phyloP scores from a whole-genome alignment of 345 rosid species.

The Moricandia moricandioides region DNA sequence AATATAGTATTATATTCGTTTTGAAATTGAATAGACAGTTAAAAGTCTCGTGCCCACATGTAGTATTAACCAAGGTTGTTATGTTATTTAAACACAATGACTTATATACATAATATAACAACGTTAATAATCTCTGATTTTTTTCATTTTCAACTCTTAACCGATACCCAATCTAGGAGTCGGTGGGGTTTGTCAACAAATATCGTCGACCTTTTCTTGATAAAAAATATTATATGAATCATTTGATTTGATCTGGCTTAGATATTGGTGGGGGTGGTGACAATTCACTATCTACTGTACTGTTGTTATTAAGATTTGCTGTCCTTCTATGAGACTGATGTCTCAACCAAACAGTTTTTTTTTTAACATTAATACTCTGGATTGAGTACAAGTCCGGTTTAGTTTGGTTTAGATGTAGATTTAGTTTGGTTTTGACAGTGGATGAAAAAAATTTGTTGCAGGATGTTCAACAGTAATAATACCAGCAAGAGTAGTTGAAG shows the following conservation, averaged over 20 bases:
- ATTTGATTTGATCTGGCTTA: slow-evolving; percentile 11
- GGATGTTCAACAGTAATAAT: slow-evolving; percentile 45
- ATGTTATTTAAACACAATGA: background rate
- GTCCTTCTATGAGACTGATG: slow-evolving; percentile 23
- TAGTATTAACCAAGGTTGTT: background rate
- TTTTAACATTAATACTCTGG: background rate
- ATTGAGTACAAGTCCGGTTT: background rate
- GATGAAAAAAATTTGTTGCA: slow-evolving; percentile 23
- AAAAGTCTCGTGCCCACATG: background rate
- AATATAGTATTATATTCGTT: background rate
- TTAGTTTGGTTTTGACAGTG: background rate
- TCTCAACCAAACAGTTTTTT: slow-evolving; percentile 13
- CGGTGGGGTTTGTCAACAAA: slow-evolving; percentile 23
- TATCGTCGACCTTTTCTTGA: background rate
- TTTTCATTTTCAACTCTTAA: slow-evolving; percentile 1
- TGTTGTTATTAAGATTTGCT: slow-evolving; percentile 1
- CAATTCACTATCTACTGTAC: slow-evolving; percentile 7
- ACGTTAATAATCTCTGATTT: background rate
- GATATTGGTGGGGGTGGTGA: slow-evolving; percentile 25
- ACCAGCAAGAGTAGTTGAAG: too few relatives aligned
- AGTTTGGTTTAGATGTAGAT: background rate
- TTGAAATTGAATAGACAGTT: background rate
- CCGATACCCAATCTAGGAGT: slow-evolving; percentile 31
- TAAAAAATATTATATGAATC: background rate
- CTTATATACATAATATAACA: background rate